These are phyloP conservation scores for Smallanthus sonchifolius DNA, from an alignment of 129 eudicot species.

Conservation along the genomic window DNA sequence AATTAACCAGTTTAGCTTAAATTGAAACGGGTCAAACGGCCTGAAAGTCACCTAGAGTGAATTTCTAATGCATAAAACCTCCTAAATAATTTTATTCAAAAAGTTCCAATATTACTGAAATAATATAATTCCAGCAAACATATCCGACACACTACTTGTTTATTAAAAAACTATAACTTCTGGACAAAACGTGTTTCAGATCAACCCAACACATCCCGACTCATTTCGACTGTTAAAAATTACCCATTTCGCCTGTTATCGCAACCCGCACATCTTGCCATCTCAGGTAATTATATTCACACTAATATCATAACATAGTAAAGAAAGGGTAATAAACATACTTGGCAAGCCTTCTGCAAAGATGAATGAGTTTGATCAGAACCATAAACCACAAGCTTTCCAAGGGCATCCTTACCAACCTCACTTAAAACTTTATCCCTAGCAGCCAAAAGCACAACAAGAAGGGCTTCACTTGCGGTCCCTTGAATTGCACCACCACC, in stretches of 20 bases:
- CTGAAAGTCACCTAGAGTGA: background rate
- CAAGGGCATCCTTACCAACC: conserved; percentile 64
- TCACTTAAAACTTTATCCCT: conserved; percentile 75
- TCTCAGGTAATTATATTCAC: background rate
- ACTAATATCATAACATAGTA: background rate
- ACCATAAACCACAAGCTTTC: conserved; percentile 78
- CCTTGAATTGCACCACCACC: conserved; percentile 99
- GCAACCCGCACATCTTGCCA: background rate
- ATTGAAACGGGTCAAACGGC: background rate
- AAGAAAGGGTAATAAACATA: conserved; percentile 22
- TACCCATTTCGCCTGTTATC: background rate
- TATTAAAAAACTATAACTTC: background rate
- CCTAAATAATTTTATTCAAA: background rate
- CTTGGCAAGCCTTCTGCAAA: conserved; percentile 90
- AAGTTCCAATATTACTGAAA: background rate
- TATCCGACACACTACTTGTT: background rate
- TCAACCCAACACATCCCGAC: background rate
- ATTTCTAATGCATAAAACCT: background rate
- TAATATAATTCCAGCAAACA: background rate
- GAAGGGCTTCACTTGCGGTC: conserved; percentile 94
- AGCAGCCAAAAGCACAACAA: conserved; percentile 88
- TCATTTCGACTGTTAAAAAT: background rate
- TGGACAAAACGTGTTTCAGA: background rate
- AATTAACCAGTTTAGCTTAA: background rate
- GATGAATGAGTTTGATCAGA: conserved; percentile 98